These are phyloP conservation scores for Magnaporthales sp. DNA, from an alignment of 2,329 filamentous ascomycete species.

Conservation along the genomic window DNA sequence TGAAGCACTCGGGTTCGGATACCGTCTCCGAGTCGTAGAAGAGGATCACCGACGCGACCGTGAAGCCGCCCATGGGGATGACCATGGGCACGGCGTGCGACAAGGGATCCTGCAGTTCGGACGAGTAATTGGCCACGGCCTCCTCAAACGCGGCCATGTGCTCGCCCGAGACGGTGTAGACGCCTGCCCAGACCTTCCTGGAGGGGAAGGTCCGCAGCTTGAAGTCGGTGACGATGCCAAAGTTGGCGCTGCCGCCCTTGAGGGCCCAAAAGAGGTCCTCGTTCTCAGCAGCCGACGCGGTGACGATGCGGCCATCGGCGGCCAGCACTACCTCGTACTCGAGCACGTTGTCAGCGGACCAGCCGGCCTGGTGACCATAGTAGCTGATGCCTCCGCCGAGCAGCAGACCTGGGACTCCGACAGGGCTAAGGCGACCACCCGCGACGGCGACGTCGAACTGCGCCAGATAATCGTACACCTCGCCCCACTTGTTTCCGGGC, in stretches of 20 bases:
- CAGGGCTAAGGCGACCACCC: conserved; percentile 34
- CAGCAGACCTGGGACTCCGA: conserved; percentile 34
- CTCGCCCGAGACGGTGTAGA: conserved; percentile 37
- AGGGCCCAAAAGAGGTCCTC: conserved; percentile 48
- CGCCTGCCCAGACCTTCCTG: conserved; percentile 40
- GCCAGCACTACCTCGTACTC: conserved; percentile 42
- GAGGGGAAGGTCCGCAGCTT: conserved; percentile 44
- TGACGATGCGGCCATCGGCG: conserved; percentile 31
- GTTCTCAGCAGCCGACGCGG: conserved; percentile 24
- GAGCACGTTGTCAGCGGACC: conserved; percentile 43
- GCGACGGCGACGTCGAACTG: conserved; percentile 31
- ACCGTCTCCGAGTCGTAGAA: background rate
- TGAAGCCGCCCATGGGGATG: conserved; percentile 39
- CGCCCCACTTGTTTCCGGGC: conserved; percentile 33
- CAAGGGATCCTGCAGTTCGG: conserved; percentile 24
- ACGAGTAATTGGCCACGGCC: conserved; percentile 34
- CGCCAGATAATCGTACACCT: conserved; percentile 30
- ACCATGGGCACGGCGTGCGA: conserved; percentile 25
- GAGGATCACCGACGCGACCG: conserved; percentile 15
- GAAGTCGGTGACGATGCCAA: conserved; percentile 44
- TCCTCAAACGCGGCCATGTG: conserved; percentile 29
- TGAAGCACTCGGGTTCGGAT: background rate
- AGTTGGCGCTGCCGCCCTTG: conserved; percentile 48
- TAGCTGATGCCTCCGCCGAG: conserved; percentile 50
- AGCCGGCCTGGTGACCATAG: conserved; percentile 43